A percentile compares a stretch with the other conserved stretches of the same genome.
These are phyloP conservation scores for Aphanomyces stellatus DNA, from an alignment of 352 stramenopile species.

Conservation along the genomic window DNA sequence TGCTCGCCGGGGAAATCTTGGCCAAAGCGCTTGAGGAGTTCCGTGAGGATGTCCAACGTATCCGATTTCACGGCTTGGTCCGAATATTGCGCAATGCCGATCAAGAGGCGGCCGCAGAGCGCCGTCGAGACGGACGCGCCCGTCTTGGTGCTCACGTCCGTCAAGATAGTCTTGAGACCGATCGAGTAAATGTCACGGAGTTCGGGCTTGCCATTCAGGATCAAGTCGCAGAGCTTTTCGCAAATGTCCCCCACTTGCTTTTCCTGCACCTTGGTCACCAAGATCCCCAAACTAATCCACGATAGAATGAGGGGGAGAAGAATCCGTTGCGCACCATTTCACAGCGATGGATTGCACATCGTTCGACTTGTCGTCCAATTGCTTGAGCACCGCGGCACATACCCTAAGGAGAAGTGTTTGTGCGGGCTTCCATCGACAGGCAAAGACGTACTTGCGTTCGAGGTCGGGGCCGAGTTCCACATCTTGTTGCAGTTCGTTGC, in stretches of 20 bases:
- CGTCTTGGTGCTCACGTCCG: slow-evolving; percentile 88
- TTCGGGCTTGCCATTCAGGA: slow-evolving; percentile 94
- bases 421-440: background rate
- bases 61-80: slow-evolving; percentile 85
- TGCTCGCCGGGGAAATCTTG: slow-evolving; percentile 82
- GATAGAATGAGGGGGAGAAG: background rate
- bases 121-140: slow-evolving; percentile 75
- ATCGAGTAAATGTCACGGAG: slow-evolving; percentile 99
- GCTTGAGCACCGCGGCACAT: slow-evolving; percentile 91
- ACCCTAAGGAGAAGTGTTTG: slow-evolving; percentile 51
- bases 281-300: slow-evolving; percentile 74
- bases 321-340: slow-evolving; percentile 54
- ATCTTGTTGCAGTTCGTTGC: slow-evolving; percentile 92
- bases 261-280: slow-evolving; percentile 96
- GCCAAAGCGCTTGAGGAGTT: slow-evolving; percentile 95
- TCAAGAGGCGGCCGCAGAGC: slow-evolving; percentile 58
- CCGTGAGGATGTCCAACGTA: slow-evolving; percentile 95
- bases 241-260: slow-evolving; percentile 95
- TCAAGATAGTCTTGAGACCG: slow-evolving; percentile 95
- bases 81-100: slow-evolving; percentile 50
- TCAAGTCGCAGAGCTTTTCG: slow-evolving; percentile 93
- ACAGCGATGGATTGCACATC: slow-evolving; percentile 95
- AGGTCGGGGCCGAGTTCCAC: slow-evolving; percentile 78
- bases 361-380: slow-evolving; percentile 98
- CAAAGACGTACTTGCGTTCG: slow-evolving; percentile 61